Evolutionary conservation across 805 yeast genomes (phyloP), one percentile per base, ranked within the genome.

Genomic region (Ogataea philodendri): DNA sequence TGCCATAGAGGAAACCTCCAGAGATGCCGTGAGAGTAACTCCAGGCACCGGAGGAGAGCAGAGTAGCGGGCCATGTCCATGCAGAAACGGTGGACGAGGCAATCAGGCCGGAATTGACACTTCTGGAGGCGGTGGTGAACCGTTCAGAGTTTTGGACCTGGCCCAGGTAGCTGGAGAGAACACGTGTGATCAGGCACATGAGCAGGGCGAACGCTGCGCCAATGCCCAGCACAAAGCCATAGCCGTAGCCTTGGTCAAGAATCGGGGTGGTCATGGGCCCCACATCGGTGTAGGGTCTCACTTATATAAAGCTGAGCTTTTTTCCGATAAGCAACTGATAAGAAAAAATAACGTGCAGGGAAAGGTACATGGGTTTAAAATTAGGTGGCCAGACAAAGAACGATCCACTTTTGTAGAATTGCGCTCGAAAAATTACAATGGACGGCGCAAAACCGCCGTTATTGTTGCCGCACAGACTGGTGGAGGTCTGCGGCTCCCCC

Each of bases 141-240:
- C 48, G 48, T 22, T 53, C 61, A 3, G 53, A 44, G 21, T 44
- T 39, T 10, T 44, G 35, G 26, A 49, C 46, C 41, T 49, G 49
- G 11, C 32, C 41, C 33, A 41, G 32, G 24, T 31, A 41, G 16
- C 30, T 43, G 24, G 44, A 42, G 22, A 36, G 42, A 10, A 54
- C 26, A 19, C 36, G 26, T 1, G 65, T 51, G 22, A 57, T 45
- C 10, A 41, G 15, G 14, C 46, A 36, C 59, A 60, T 59, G 20
- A 54, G 29, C 7, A 51, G 24, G 3, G 63, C 62, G 34, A 59
- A 59, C 8, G 49, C 53, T 4, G 51, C 56, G 9, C 64, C 62
- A 9, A 62, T 38, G 3, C 66, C 65, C 11, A 60, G 33, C 5
- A 57, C 49, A 24, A 59, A 46, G n/a, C 63, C 66, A 36, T 56